Percentiles rank a stretch among this genome's conserved stretches.
Conservation (phyloP, 306 rosid genomes). For the Inga laurina region DNA sequence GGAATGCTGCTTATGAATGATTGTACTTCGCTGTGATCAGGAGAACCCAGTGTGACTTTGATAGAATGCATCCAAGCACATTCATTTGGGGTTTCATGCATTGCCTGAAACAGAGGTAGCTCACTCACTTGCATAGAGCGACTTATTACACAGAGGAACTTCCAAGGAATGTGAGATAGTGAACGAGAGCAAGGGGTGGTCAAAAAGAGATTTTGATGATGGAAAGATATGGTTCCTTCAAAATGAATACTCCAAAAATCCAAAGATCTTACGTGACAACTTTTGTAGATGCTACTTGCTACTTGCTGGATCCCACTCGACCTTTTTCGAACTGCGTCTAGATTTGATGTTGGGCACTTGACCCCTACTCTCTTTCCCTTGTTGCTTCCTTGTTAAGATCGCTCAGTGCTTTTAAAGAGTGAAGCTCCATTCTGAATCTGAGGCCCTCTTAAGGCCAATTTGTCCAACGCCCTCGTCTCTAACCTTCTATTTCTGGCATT, state of each 20-base stretch:
- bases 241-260: background rate
- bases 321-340: too few relatives aligned
- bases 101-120: background rate
- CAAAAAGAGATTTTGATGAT: constrained; percentile 4
- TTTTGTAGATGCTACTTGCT: background rate
- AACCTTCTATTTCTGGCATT: too few relatives aligned
- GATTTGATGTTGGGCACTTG: too few relatives aligned
- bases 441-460: too few relatives aligned
- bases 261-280: background rate
- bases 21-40: constrained; percentile 36
- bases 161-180: background rate
- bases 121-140: background rate
- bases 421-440: too few relatives aligned
- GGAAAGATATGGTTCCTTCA: background rate
- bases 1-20: constrained; percentile 39
- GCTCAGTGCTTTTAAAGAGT: too few relatives aligned
- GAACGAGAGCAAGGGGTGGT: background rate
- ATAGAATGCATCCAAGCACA: constrained; percentile 32
- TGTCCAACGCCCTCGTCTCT: too few relatives aligned
- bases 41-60: constrained; percentile 35
- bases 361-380: too few relatives aligned
- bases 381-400: too few relatives aligned
- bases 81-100: constrained; percentile 33
- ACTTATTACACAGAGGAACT: background rate
- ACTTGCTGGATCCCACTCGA: too few relatives aligned